phyloP scores from a whole-genome alignment of 805 yeast genomes.

The Candida rishiriensis region DNA sequence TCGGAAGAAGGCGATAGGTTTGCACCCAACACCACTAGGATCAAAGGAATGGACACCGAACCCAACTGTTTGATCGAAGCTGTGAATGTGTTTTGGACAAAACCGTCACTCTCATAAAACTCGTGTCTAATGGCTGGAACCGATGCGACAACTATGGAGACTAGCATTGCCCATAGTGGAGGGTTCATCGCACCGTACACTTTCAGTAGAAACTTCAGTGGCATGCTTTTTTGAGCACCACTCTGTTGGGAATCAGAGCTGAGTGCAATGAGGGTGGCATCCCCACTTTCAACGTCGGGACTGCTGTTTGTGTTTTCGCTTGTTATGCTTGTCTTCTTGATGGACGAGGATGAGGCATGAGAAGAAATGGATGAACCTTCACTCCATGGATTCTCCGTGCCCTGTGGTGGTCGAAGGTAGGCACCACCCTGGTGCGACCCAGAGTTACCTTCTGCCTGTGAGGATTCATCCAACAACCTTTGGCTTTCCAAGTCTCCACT shows the following conservation, averaged over 20 bases:
- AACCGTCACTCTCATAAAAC: constrained; percentile 56
- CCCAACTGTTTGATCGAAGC: constrained; percentile 64
- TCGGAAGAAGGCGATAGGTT: constrained; percentile 67
- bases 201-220: constrained; percentile 3
- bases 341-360: constrained; percentile 6
- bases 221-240: neutral
- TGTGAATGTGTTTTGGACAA: constrained; percentile 61
- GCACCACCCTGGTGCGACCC: neutral
- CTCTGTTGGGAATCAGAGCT: no score
- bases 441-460: neutral
- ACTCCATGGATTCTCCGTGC: constrained; percentile 19
- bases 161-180: constrained; percentile 74
- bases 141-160: constrained; percentile 66
- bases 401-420: neutral
- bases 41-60: constrained; percentile 71
- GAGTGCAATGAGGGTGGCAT: neutral
- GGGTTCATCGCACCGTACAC: constrained; percentile 55
- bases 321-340: neutral
- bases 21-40: constrained; percentile 73
- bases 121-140: constrained; percentile 51
- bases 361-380: constrained; percentile 25
- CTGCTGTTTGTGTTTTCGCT: neutral
- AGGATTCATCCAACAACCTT: neutral
- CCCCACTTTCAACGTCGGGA: neutral
- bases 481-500: constrained; percentile 1